These are phyloP conservation scores for Marasmius oreades DNA, from an alignment of 1,284 basidiomycete species.

Conservation along the genomic window DNA sequence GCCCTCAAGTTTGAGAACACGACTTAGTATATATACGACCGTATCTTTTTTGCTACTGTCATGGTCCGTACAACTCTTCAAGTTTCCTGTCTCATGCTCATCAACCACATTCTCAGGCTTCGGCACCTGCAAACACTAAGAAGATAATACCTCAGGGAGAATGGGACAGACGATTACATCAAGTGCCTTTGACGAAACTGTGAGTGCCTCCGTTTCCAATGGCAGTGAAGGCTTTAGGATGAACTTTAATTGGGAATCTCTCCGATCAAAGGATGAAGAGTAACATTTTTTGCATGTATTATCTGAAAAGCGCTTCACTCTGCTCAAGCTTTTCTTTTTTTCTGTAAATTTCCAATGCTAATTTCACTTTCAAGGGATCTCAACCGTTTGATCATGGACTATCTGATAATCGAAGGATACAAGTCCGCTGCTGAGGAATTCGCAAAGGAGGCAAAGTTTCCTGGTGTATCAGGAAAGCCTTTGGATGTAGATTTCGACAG, in stretches of 20 bases:
- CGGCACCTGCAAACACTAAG: slow-evolving; percentile 36
- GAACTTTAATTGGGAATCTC: slow-evolving; percentile 85
- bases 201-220: slow-evolving; percentile 41
- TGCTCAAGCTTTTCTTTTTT: slow-evolving; percentile 17
- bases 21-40: slow-evolving; percentile 2
- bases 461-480: slow-evolving; percentile 28
- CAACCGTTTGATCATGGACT: slow-evolving; percentile 96
- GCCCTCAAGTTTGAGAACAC: slow-evolving; percentile 6
- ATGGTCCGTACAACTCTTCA: slow-evolving; percentile 17
- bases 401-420: slow-evolving; percentile 96
- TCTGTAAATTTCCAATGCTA: slow-evolving; percentile 33
- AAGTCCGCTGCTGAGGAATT: slow-evolving; percentile 95
- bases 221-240: slow-evolving; percentile 37
- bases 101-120: slow-evolving; percentile 21
- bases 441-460: slow-evolving; percentile 80
- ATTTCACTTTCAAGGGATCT: slow-evolving; percentile 61
- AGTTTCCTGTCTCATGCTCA: not conserved
- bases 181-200: slow-evolving; percentile 74
- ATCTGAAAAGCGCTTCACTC: slow-evolving; percentile 51
- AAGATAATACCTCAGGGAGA: slow-evolving; percentile 63
- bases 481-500: slow-evolving; percentile 79
- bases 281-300: slow-evolving; percentile 68
- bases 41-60: not conserved
- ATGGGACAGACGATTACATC: slow-evolving; percentile 72
- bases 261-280: slow-evolving; percentile 68